phyloP scores from a whole-genome alignment of 2,329 filamentous ascomycete species.

The Penicillium decumbens region DNA sequence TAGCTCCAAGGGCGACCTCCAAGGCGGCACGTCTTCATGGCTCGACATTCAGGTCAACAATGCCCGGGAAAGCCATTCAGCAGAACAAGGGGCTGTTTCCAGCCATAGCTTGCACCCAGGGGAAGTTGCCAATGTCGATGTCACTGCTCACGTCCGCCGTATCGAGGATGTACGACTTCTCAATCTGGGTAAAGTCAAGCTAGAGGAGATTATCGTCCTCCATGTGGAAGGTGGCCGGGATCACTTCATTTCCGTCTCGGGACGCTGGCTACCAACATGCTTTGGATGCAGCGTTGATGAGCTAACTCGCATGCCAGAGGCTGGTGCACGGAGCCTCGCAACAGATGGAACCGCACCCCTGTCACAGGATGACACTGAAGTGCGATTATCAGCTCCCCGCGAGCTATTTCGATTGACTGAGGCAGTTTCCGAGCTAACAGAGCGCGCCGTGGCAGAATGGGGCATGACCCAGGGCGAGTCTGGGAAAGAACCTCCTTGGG shows the following conservation, averaged over 20 bases:
- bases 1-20: slow-evolving; percentile 42
- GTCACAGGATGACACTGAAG: slow-evolving; percentile 39
- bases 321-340: slow-evolving; percentile 65
- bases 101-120: slow-evolving; percentile 71
- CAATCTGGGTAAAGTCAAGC: slow-evolving; percentile 60
- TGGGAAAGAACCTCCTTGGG: slow-evolving; percentile 47
- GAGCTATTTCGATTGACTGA: slow-evolving; percentile 89
- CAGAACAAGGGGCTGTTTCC: slow-evolving; percentile 34
- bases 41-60: slow-evolving; percentile 63
- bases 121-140: slow-evolving; percentile 67
- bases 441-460: slow-evolving; percentile 59
- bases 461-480: slow-evolving; percentile 51
- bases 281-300: slow-evolving; percentile 85
- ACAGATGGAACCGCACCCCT: slow-evolving; percentile 22
- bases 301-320: slow-evolving; percentile 76
- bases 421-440: slow-evolving; percentile 59
- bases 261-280: slow-evolving; percentile 72
- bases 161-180: slow-evolving; percentile 62
- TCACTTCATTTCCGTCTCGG: slow-evolving; percentile 81
- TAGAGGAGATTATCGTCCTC: slow-evolving; percentile 86
- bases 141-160: slow-evolving; percentile 64
- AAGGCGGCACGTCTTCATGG: slow-evolving; percentile 57
- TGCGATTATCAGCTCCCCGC: slow-evolving; percentile 71
- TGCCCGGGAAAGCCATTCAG: slow-evolving; percentile 33
- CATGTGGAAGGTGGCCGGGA: slow-evolving; percentile 79